Percentiles rank a stretch among this genome's conserved stretches.
Conservation (phyloP, 2,329 filamentous ascomycete genomes). For the Bipolaris sorokiniana region DNA sequence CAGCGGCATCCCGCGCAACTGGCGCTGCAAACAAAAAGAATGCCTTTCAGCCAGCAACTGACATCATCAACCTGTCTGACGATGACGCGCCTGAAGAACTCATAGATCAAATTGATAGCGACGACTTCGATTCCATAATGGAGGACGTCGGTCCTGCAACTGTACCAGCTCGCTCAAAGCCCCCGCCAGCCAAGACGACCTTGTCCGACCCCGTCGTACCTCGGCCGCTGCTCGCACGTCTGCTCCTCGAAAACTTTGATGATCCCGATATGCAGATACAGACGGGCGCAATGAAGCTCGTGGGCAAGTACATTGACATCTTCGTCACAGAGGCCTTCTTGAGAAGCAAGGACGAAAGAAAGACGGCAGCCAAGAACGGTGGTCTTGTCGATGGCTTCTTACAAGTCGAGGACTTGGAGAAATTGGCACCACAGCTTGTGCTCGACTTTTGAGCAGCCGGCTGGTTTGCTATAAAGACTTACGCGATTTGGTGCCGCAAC, state of each 20-base stretch:
- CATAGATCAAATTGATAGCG: constrained; percentile 25
- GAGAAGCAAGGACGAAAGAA: constrained; percentile 73
- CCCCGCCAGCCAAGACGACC: constrained; percentile 18
- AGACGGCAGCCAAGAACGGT: constrained; percentile 48
- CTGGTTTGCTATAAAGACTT: background rate
- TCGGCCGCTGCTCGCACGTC: constrained; percentile 72
- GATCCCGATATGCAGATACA: constrained; percentile 51
- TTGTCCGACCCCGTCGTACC: constrained; percentile 62
- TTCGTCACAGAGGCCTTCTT: constrained; percentile 91
- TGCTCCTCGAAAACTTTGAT: constrained; percentile 80
- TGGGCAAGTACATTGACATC: constrained; percentile 86
- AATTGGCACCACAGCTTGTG: constrained; percentile 80
- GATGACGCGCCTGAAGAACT: constrained; percentile 36
- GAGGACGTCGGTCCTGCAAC: constrained; percentile 27
- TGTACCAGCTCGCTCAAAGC: constrained; percentile 13
- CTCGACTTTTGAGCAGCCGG: constrained; percentile 72
- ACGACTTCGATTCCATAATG: constrained; percentile 44
- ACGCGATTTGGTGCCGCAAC: background rate
- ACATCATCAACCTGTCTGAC: constrained; percentile 40
- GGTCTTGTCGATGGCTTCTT: constrained; percentile 65
- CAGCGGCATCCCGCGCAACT: constrained; percentile 6
- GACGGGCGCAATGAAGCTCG: constrained; percentile 63
- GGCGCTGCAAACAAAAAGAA: constrained; percentile 29
- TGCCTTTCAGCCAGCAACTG: constrained; percentile 30
- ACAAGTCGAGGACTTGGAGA: constrained; percentile 90